Percentiles rank a stretch among this genome's conserved stretches.
These are phyloP conservation scores for Pelargonium fulgidum DNA, from an alignment of 441 rosid genomes.

Conservation along the genomic window DNA sequence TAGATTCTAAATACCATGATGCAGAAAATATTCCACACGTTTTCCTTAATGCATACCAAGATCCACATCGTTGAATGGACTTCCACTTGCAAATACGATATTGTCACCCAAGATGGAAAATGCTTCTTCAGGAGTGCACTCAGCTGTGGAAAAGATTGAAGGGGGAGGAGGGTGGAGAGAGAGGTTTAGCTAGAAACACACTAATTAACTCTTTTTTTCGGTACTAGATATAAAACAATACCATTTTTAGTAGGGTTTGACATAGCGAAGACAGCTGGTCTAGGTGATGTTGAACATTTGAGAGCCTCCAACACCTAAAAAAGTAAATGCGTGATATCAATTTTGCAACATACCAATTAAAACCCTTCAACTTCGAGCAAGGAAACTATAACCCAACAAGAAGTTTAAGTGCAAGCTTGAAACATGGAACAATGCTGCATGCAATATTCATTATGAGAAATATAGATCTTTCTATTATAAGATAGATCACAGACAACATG, in stretches of 20 bases:
- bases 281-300: constrained; percentile 84
- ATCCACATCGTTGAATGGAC: constrained; percentile 85
- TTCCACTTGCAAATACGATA: constrained; percentile 91
- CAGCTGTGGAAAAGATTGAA: constrained; percentile 49
- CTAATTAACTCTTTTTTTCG: background rate
- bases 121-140: constrained; percentile 94
- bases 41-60: constrained; percentile 50
- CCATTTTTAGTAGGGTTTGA: constrained; percentile 98
- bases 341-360: background rate
- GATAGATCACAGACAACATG: too few relatives aligned
- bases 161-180: background rate
- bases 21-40: constrained; percentile 11
- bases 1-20: background rate
- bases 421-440: too few relatives aligned
- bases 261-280: constrained; percentile 98
- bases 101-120: constrained; percentile 86
- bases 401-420: background rate
- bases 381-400: constrained; percentile 2
- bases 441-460: too few relatives aligned
- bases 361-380: background rate
- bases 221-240: constrained; percentile 21
- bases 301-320: constrained; percentile 89
- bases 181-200: background rate
- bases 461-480: too few relatives aligned
- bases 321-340: constrained; percentile 11